These are phyloP conservation scores for Tricholomella constricta DNA, from an alignment of 768 basidiomycete genomes.

Conservation along the genomic window DNA sequence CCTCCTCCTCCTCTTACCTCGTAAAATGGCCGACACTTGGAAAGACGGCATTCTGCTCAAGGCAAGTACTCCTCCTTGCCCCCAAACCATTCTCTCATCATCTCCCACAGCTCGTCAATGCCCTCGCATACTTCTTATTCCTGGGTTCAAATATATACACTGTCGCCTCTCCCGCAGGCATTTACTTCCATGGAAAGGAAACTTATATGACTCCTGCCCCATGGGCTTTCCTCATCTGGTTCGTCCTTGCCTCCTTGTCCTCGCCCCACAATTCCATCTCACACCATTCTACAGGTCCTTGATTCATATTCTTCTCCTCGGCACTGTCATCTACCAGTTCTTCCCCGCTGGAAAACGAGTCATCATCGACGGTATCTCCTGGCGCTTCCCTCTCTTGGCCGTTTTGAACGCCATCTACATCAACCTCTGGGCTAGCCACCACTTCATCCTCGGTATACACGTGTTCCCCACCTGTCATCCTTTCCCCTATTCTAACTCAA, in stretches of 20 bases:
- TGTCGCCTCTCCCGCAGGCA: constrained; percentile 70
- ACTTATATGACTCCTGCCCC: constrained; percentile 95
- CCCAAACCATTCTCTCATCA: not conserved
- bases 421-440: constrained; percentile 77
- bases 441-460: constrained; percentile 64
- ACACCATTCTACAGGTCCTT: constrained; percentile 57
- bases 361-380: constrained; percentile 86
- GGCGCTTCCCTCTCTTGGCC: constrained; percentile 89
- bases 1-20: constrained; percentile 13
- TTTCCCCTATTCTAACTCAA: constrained; percentile 5
- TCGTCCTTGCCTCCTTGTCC: constrained; percentile 14
- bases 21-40: constrained; percentile 66
- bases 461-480: not conserved
- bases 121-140: constrained; percentile 82
- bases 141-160: constrained; percentile 92
- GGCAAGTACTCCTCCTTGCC: constrained; percentile 33
- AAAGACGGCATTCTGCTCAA: constrained; percentile 84
- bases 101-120: constrained; percentile 62
- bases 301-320: constrained; percentile 89
- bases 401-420: constrained; percentile 89
- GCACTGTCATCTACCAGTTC: constrained; percentile 91
- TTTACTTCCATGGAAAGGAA: constrained; percentile 74
- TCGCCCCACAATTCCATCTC: constrained; percentile 7
- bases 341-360: constrained; percentile 71
- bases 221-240: constrained; percentile 94